These are phyloP conservation scores for Penicillium sp. DNA, from an alignment of 2,329 filamentous ascomycete species.

Conservation along the genomic window DNA sequence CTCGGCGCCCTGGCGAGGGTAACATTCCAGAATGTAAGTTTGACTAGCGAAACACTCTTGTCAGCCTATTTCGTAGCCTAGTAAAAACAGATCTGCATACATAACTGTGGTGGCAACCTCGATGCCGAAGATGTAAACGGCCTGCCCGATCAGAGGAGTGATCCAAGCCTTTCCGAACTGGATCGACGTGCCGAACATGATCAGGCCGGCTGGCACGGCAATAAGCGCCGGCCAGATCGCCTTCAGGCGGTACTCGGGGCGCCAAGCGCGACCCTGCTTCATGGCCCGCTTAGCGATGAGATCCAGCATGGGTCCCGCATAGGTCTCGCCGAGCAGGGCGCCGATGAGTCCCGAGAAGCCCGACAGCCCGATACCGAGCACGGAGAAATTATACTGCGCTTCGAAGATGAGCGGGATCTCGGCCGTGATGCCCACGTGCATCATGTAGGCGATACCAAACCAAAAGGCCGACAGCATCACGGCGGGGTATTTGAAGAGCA, in stretches of 20 bases:
- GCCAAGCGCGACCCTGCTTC: slow-evolving; percentile 5
- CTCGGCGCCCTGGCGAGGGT: slow-evolving; percentile 7
- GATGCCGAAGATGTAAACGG: slow-evolving; percentile 6
- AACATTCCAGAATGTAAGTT: slow-evolving; percentile 8
- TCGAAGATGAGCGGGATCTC: slow-evolving; percentile 7
- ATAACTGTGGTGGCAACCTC: slow-evolving; percentile 8
- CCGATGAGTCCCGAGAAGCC: slow-evolving; percentile 7
- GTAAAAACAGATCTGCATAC: slow-evolving; percentile 1
- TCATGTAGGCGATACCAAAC: slow-evolving; percentile 9
- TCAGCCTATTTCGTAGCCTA: slow-evolving; percentile 1
- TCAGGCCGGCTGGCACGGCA: slow-evolving; percentile 4
- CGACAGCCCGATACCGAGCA: slow-evolving; percentile 5
- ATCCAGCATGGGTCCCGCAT: slow-evolving; percentile 4
- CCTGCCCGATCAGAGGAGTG: slow-evolving; percentile 7
- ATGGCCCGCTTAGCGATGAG: slow-evolving; percentile 3
- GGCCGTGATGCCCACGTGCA: slow-evolving; percentile 7
- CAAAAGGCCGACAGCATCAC: slow-evolving; percentile 8
- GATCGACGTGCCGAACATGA: slow-evolving; percentile 6
- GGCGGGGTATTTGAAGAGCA: slow-evolving; percentile 6
- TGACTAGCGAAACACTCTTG: slow-evolving; percentile 2
- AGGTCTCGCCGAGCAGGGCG: slow-evolving; percentile 3
- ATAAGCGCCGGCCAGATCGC: slow-evolving; percentile 6
- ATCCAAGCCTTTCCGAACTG: slow-evolving; percentile 7
- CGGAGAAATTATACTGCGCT: slow-evolving; percentile 7
- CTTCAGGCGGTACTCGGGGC: slow-evolving; percentile 5